phyloP scores from a whole-genome alignment of 1,139 yeast genomes.

The Magnusiomyces suaveolens region DNA sequence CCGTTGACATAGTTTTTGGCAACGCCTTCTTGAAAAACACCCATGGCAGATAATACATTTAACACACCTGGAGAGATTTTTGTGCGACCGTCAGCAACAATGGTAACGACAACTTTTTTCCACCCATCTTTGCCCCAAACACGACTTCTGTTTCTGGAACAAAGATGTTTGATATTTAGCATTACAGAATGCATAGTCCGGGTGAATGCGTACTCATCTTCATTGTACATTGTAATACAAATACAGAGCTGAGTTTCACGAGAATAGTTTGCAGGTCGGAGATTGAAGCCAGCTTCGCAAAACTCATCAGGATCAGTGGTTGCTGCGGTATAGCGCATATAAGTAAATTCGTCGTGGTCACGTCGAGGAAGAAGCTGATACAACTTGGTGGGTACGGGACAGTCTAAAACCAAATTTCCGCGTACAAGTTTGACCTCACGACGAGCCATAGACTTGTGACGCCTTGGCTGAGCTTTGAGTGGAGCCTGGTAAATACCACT shows the following conservation, averaged over 20 bases:
- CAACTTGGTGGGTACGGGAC: conserved; percentile 84
- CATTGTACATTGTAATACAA: conserved; percentile 94
- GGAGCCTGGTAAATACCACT: conserved; percentile 31
- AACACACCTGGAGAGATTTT: conserved; percentile 76
- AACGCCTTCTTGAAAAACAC: conserved; percentile 90
- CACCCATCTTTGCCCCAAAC: conserved; percentile 95
- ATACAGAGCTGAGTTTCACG: conserved; percentile 84
- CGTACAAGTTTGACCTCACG: conserved; percentile 59
- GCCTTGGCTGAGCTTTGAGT: conserved; percentile 46
- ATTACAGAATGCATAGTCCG: conserved; percentile 90
- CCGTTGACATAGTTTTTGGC: conserved; percentile 86
- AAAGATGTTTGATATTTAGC: conserved; percentile 80
- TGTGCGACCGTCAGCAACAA: conserved; percentile 90
- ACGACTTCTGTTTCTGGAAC: conserved; percentile 67
- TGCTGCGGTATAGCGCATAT: conserved; percentile 92
- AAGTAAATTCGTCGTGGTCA: conserved; percentile 84
- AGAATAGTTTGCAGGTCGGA: conserved; percentile 73
- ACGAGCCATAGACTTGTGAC: conserved; percentile 48
- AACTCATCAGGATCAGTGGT: conserved; percentile 84
- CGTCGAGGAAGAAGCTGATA: conserved; percentile 68
- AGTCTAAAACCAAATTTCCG: conserved; percentile 78
- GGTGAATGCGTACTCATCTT: conserved; percentile 77
- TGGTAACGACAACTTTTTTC: conserved; percentile 84
- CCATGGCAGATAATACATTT: conserved; percentile 81
- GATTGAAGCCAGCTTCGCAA: conserved; percentile 66